Percentiles rank a stretch among this genome's conserved stretches.
Evolutionary conservation across 129 eudicot species (phyloP).

Genomic region (Smallanthus sonchifolius): DNA sequence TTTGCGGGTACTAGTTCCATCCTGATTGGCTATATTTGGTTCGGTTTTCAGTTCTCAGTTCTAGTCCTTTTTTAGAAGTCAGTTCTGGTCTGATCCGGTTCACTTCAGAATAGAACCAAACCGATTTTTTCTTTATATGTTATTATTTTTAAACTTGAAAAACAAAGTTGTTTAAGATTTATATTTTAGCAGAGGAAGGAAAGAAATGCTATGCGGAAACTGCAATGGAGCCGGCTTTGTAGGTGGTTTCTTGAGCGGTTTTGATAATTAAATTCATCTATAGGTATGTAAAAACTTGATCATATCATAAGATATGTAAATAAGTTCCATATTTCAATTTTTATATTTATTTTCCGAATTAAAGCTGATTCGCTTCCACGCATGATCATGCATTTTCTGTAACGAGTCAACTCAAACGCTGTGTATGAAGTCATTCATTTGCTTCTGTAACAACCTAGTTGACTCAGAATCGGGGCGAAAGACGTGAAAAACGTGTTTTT

Average conservation of each 20-base stretch:
- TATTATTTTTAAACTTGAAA: not conserved
- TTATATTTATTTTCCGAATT: constrained; percentile 1
- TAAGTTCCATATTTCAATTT: not conserved
- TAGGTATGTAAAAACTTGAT: not conserved
- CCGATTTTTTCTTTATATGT: not conserved
- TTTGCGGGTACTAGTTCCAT: constrained; percentile 66
- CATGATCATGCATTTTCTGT: not conserved
- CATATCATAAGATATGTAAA: constrained; percentile 21
- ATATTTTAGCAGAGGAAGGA: constrained; percentile 51
- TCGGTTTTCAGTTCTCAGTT: not conserved
- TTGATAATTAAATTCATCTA: constrained; percentile 41
- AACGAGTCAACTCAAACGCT: constrained; percentile 29
- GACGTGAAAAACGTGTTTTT: constrained; percentile 63
- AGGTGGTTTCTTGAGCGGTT: constrained; percentile 80
- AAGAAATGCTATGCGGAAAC: constrained; percentile 71
- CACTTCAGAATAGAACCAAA: too few species aligned
- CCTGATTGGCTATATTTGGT: not conserved
- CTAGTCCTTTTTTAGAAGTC: too few species aligned
- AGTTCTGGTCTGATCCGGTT: too few species aligned
- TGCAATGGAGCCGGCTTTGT: constrained; percentile 88
- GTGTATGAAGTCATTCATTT: constrained; percentile 55
- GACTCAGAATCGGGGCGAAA: constrained; percentile 60
- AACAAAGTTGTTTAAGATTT: too few species aligned
- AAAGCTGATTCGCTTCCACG: not conserved
- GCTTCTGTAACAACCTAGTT: constrained; percentile 48